Conservation (phyloP, 2,329 filamentous ascomycete genomes). For the Chaetomium sp. region DNA sequence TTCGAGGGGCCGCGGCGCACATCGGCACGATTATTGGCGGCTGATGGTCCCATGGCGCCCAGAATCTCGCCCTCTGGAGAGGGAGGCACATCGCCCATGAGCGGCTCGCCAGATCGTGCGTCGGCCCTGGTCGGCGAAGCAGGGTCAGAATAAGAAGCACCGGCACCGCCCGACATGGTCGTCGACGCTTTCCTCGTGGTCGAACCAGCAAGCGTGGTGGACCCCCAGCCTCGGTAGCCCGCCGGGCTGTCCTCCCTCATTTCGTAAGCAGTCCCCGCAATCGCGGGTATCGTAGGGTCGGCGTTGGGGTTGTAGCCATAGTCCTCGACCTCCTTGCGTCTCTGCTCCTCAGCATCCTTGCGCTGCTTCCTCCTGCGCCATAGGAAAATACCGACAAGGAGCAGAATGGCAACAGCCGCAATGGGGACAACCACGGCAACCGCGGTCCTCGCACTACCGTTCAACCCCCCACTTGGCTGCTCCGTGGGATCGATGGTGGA, state of each 20-base stretch:
- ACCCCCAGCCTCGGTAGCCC: constrained; percentile 95
- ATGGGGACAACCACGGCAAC: constrained; percentile 94
- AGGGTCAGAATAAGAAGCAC: constrained; percentile 71
- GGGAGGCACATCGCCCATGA: constrained; percentile 54
- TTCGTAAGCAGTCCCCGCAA: constrained; percentile 55
- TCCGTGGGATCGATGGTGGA: constrained; percentile 37
- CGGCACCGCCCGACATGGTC: constrained; percentile 77
- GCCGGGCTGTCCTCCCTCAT: constrained; percentile 75
- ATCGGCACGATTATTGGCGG: constrained; percentile 66
- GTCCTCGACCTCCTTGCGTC: constrained; percentile 94
- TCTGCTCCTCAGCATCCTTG: constrained; percentile 81
- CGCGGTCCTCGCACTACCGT: constrained; percentile 73
- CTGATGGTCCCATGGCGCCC: constrained; percentile 75
- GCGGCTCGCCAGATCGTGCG: constrained; percentile 67
- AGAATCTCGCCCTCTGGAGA: constrained; percentile 79
- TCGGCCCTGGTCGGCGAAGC: constrained; percentile 71
- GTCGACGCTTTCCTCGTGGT: constrained; percentile 84
- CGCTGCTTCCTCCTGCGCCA: constrained; percentile 88
- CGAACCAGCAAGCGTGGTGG: constrained; percentile 67
- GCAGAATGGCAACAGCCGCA: constrained; percentile 78
- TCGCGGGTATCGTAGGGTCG: constrained; percentile 71
- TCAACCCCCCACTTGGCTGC: constrained; percentile 54
- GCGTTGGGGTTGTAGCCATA: constrained; percentile 98
- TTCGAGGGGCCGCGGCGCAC: constrained; percentile 91
- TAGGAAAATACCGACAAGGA: constrained; percentile 75